A percentile compares a stretch with the other conserved stretches of the same genome.
Evolutionary conservation across 2,329 filamentous ascomycete species (phyloP).

Genomic region (Colletotrichum sp.): DNA sequence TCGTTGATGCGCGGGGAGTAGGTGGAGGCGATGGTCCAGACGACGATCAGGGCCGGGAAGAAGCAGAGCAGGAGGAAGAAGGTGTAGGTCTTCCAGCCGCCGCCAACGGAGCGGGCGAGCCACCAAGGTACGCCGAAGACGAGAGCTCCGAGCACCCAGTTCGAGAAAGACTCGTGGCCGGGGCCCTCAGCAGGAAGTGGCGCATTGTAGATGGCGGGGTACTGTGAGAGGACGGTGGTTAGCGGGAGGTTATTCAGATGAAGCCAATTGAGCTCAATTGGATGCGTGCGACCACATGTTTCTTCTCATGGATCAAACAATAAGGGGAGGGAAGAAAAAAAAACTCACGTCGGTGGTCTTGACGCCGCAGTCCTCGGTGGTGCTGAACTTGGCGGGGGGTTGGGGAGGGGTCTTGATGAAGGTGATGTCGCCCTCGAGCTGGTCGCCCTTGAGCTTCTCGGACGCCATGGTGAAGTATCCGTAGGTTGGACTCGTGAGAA

Average conservation of each 20-base stretch:
- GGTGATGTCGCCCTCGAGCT: conserved; percentile 42
- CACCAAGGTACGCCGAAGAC: conserved; percentile 77
- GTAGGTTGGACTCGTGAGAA: neutral
- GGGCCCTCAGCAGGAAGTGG: conserved; percentile 90
- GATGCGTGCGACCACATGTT: neutral
- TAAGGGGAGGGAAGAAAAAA: neutral
- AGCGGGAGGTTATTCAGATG: neutral
- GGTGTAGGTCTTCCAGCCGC: conserved; percentile 84
- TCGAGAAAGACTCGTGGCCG: conserved; percentile 87
- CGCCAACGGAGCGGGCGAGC: conserved; percentile 81
- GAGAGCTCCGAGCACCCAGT: conserved; percentile 73
- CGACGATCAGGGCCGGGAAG: conserved; percentile 78
- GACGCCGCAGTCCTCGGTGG: conserved; percentile 65
- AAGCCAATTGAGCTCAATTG: neutral
- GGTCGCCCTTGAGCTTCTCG: conserved; percentile 22
- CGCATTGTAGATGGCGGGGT: conserved; percentile 89
- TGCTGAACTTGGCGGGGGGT: conserved; percentile 66
- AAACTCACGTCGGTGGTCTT: conserved; percentile 40
- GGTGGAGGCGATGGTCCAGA: conserved; percentile 81
- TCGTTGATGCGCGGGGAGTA: conserved; percentile 91
- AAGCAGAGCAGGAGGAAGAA: conserved; percentile 83
- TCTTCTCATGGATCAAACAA: neutral
- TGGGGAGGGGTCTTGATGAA: conserved; percentile 46
- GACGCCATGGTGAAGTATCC: conserved; percentile 20
- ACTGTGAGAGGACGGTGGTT: conserved; percentile 56